Evolutionary conservation across 2,329 filamentous ascomycete genomes (phyloP).

Genomic region (Tolypocladium capitatum): DNA sequence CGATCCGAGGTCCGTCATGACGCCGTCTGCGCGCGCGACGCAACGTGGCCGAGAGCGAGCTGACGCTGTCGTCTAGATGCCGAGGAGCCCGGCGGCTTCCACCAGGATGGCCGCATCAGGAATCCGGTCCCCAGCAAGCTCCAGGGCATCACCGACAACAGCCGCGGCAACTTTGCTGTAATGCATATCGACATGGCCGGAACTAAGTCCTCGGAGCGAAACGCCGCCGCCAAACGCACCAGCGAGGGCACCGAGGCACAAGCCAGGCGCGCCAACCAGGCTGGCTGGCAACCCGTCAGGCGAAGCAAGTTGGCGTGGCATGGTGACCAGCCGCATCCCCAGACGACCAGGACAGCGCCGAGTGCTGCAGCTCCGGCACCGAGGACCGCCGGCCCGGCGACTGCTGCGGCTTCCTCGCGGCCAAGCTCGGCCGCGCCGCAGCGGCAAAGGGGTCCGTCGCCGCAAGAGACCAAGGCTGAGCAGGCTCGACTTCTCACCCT

Average conservation of each 20-base stretch:
- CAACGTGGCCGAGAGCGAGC: not conserved
- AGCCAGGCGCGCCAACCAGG: constrained; percentile 40
- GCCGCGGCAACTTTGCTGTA: constrained; percentile 48
- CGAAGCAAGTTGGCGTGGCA: constrained; percentile 25
- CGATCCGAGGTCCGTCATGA: not conserved
- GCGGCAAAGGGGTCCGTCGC: constrained; percentile 2
- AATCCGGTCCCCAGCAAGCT: constrained; percentile 50
- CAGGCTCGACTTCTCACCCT: constrained; percentile 46
- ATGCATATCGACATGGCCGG: constrained; percentile 45
- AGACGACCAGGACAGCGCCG: not conserved
- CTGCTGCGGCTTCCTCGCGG: not conserved
- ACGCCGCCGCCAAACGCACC: constrained; percentile 44
- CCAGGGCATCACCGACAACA: constrained; percentile 41
- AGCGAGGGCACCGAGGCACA: constrained; percentile 48
- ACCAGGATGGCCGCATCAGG: constrained; percentile 21
- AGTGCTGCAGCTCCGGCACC: not conserved
- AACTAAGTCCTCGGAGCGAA: constrained; percentile 32
- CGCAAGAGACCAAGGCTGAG: constrained; percentile 42
- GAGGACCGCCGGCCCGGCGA: not conserved
- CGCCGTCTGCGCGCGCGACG: not conserved
- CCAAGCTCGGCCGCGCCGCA: not conserved
- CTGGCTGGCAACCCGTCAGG: constrained; percentile 38
- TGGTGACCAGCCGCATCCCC: constrained; percentile 1
- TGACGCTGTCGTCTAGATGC: not conserved
- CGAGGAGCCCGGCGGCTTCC: not conserved